A percentile compares a stretch with the other conserved stretches of the same genome.
phyloP scores from a whole-genome alignment of 148 eudicot species.

The Hydrangea macrophylla region DNA sequence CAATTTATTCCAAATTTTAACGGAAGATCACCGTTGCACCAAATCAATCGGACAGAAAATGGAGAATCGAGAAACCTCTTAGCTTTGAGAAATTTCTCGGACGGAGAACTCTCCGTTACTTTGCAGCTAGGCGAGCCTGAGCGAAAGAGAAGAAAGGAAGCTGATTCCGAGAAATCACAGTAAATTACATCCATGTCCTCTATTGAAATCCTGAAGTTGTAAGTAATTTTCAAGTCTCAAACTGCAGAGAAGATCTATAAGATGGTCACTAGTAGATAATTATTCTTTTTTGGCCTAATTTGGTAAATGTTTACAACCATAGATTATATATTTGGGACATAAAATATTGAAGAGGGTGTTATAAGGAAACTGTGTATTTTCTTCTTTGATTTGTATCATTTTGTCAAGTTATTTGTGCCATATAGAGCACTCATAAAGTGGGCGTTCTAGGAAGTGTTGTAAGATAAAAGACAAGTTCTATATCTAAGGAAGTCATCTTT shows the following conservation, averaged over 20 bases:
- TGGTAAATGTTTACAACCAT: neutral
- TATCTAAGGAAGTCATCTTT: no score
- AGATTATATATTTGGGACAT: neutral
- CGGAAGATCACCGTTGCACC: constrained; percentile 16
- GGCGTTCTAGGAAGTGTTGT: neutral
- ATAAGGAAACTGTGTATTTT: neutral
- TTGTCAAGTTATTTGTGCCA: neutral
- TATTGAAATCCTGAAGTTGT: constrained; percentile 1
- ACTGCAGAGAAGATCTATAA: constrained; percentile 11
- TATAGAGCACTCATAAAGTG: neutral
- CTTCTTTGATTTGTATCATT: neutral
- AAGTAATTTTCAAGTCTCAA: constrained; percentile 4
- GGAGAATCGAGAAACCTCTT: constrained; percentile 24
- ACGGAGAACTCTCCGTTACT: constrained; percentile 35
- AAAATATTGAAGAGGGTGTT: neutral
- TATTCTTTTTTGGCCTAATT: neutral
- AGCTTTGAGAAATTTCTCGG: constrained; percentile 24
- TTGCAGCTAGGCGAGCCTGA: constrained; percentile 53
- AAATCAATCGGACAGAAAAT: constrained; percentile 21
- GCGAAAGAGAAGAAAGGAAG: constrained; percentile 40
- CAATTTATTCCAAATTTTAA: constrained; percentile 44
- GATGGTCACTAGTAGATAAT: neutral
- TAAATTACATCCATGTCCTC: constrained; percentile 1
- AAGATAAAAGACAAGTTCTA: neutral
- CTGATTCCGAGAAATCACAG: constrained; percentile 22